Evolutionary conservation across 2,329 filamentous ascomycete genomes (phyloP).

Genomic region (Colletotrichum spaethianum): DNA sequence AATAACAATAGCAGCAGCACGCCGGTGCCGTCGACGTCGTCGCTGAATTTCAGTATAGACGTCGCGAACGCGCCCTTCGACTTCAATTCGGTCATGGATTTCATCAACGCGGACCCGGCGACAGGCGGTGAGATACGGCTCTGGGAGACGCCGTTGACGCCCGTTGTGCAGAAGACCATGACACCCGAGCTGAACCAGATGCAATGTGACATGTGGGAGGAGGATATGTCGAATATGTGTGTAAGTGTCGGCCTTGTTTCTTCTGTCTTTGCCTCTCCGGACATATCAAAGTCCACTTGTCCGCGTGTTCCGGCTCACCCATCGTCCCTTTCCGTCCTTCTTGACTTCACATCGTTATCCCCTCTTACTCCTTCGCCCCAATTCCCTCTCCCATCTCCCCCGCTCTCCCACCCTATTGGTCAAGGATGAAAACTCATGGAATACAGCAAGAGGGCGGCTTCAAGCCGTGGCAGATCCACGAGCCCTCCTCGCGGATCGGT

Average conservation of each 20-base stretch:
- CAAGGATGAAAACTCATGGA: constrained; percentile 14
- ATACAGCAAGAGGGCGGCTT: constrained; percentile 18
- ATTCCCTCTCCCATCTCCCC: neutral
- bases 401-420: neutral
- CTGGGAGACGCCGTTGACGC: constrained; percentile 37
- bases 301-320: neutral
- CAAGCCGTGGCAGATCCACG: constrained; percentile 50
- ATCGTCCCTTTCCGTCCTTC: neutral
- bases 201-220: constrained; percentile 9
- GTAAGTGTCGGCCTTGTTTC: constrained; percentile 8
- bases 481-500: constrained; percentile 53
- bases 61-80: constrained; percentile 51
- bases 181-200: constrained; percentile 16
- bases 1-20: constrained; percentile 19
- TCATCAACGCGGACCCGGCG: constrained; percentile 32
- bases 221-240: constrained; percentile 16
- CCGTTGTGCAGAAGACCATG: constrained; percentile 15
- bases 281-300: neutral
- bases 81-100: constrained; percentile 42
- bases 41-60: constrained; percentile 34
- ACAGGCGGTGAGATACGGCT: constrained; percentile 35
- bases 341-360: neutral
- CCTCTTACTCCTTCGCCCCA: neutral
- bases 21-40: constrained; percentile 44
- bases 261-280: neutral